Evolutionary conservation across 495 filamentous ascomycete genomes (phyloP), one percentile per base, ranked within the genome.

Genomic region (Tuber indicum): DNA sequence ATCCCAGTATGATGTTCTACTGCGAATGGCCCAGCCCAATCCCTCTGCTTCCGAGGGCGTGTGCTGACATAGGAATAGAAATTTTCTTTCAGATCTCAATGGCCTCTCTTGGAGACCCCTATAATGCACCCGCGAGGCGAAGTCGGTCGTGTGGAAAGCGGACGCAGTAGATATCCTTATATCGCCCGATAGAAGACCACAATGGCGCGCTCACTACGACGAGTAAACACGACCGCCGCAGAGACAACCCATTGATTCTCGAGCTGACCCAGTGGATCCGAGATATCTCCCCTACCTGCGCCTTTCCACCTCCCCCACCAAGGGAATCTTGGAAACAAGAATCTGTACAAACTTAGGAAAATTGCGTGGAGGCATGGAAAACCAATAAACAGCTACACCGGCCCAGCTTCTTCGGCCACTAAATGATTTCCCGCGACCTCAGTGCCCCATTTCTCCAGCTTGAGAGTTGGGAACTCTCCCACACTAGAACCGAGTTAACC

Each of bases 381-480:
- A 58, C 84, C 0, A 86, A 84, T 74, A 87, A 87, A 0, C 73
- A 84, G 14, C 84, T 89, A 19, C 86, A 85, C 77, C 81, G 86
- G 16, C 86, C 87, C 75, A 86, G 87, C 32, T 88, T 86, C 78
- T 88, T 88, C 78, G 87, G 87, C 0, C 87, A 88, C 75, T 86
- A 88, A 75, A 75, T 87, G 42, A 82, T 88, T 74, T 86, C 85
- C 7, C 84, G 86, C 74, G 44, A 62, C 12, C 77, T 78, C 74
- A 72, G 86, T 85, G 6, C 73, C 85, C 83, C 85, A 10, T 84
- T 76, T 44, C 58, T 10, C 70, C 46, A 47, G 78, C 73, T 69
- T 23, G 73, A 43, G 6, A 72, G 49, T 23, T 80, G 80, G 80
- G 80, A 80, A 45, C 78, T 82, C 42, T 69, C 71, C 76, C 79